A percentile compares a stretch with the other conserved stretches of the same genome.
These are phyloP conservation scores for Ogataea sp. DNA, from an alignment of 805 yeast species.

Conservation along the genomic window DNA sequence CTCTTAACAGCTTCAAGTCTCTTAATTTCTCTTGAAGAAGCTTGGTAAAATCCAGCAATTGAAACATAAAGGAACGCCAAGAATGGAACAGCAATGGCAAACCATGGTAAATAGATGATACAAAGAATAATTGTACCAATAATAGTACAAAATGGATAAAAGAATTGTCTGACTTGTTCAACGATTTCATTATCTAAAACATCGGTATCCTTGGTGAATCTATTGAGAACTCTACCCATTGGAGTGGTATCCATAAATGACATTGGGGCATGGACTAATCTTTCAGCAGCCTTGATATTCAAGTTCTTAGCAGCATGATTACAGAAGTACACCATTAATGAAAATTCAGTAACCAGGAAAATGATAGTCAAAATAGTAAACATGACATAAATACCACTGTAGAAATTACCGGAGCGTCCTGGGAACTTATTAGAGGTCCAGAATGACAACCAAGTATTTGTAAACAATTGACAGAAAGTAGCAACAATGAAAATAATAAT, in stretches of 20 bases:
- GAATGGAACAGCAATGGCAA: constrained; percentile 58
- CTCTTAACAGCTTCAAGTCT: constrained; percentile 67
- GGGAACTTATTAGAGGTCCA: constrained; percentile 60
- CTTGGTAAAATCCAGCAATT: constrained; percentile 52
- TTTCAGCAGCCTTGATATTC: constrained; percentile 52
- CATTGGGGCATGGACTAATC: constrained; percentile 73
- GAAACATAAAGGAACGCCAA: constrained; percentile 34
- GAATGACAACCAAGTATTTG: constrained; percentile 76
- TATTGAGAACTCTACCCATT: constrained; percentile 74
- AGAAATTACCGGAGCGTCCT: constrained; percentile 40
- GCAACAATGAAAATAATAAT: constrained; percentile 19
- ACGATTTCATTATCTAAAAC: constrained; percentile 72
- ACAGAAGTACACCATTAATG: constrained; percentile 39
- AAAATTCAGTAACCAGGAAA: constrained; percentile 33
- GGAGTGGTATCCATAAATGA: constrained; percentile 80
- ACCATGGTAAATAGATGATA: constrained; percentile 67
- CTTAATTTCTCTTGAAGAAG: constrained; percentile 68
- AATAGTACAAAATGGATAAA: constrained; percentile 45
- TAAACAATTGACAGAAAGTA: constrained; percentile 47
- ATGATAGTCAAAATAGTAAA: constrained; percentile 43
- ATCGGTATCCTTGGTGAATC: constrained; percentile 86
- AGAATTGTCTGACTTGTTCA: constrained; percentile 57
- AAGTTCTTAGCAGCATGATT: constrained; percentile 47
- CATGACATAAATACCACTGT: constrained; percentile 70
- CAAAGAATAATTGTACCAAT: constrained; percentile 59